A percentile compares a stretch with the other conserved stretches of the same genome.
Evolutionary conservation across 176 grass and related monocot species (phyloP).

Genomic region (Alloteropsis semialata): DNA sequence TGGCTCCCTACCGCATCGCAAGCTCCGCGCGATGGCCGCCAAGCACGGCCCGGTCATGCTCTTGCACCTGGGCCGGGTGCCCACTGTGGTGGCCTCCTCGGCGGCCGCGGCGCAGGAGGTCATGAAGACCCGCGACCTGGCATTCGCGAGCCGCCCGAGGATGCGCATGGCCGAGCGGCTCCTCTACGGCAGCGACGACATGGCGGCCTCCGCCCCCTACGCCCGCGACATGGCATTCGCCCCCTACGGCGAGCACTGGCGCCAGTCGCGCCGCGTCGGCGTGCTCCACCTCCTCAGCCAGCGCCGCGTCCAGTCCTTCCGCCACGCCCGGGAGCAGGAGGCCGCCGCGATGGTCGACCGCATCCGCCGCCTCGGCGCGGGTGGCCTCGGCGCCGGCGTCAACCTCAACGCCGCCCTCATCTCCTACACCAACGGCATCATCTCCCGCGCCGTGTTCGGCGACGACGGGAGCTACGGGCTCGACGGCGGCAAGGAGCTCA

Average conservation of each 20-base stretch:
- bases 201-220: slow-evolving; percentile 31
- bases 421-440: slow-evolving; percentile 1
- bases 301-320: slow-evolving; percentile 22
- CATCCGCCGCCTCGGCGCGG: neutral
- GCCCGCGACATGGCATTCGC: slow-evolving; percentile 32
- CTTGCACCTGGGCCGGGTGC: slow-evolving; percentile 46
- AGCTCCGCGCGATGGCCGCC: slow-evolving; percentile 23
- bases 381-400: neutral
- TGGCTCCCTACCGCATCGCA: slow-evolving; percentile 30
- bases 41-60: slow-evolving; percentile 52
- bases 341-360: neutral
- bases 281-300: slow-evolving; percentile 46
- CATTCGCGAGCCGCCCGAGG: slow-evolving; percentile 31
- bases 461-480: slow-evolving; percentile 2
- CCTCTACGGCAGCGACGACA: slow-evolving; percentile 40
- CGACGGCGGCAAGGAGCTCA: slow-evolving; percentile 20
- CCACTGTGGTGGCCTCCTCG: slow-evolving; percentile 50
- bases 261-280: slow-evolving; percentile 49
- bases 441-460: slow-evolving; percentile 37
- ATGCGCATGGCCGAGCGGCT: slow-evolving; percentile 22
- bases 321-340: slow-evolving; percentile 20
- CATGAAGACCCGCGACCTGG: slow-evolving; percentile 47
- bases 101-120: slow-evolving; percentile 47
- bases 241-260: slow-evolving; percentile 53
- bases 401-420: slow-evolving; percentile 1